Percentiles rank a stretch among this genome's conserved stretches.
These are phyloP conservation scores for Mycena floridula DNA, from an alignment of 768 basidiomycete genomes.

Conservation along the genomic window DNA sequence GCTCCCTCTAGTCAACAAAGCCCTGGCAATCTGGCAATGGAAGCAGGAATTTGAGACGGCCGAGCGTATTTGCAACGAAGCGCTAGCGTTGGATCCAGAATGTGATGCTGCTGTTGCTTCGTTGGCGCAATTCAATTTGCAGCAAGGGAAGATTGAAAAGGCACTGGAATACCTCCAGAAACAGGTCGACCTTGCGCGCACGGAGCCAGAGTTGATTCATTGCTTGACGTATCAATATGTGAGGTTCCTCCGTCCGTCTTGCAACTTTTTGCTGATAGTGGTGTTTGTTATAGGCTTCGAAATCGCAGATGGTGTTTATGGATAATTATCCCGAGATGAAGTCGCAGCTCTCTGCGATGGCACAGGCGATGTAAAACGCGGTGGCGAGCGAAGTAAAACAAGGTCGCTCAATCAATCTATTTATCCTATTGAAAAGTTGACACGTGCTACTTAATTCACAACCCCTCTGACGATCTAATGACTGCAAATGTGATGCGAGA, in stretches of 20 bases:
- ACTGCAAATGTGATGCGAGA: too few species aligned
- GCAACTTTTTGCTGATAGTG: conserved; percentile 1
- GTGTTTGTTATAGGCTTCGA: conserved; percentile 55
- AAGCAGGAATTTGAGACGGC: conserved; percentile 83
- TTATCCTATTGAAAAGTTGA: too few species aligned
- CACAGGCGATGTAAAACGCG: conserved; percentile 14
- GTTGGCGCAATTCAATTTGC: conserved; percentile 86
- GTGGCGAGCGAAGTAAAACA: too few species aligned
- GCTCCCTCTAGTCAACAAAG: conserved; percentile 93
- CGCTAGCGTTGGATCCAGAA: conserved; percentile 81
- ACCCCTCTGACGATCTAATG: too few species aligned
- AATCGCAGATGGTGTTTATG: conserved; percentile 78
- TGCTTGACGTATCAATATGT: conserved; percentile 78
- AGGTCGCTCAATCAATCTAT: too few species aligned
- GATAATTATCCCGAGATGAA: conserved; percentile 81
- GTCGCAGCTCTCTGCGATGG: conserved; percentile 51
- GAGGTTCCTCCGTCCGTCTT: conserved; percentile 22
- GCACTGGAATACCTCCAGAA: conserved; percentile 84
- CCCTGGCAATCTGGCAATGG: conserved; percentile 95
- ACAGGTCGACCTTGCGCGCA: conserved; percentile 82
- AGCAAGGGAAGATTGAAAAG: conserved; percentile 82
- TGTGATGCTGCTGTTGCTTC: conserved; percentile 97
- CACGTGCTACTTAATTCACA: too few species aligned
- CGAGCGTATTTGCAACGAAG: conserved; percentile 82
- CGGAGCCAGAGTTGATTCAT: conserved; percentile 79